Conservation (phyloP, 106 monocot species). For the Allium sativum region DNA sequence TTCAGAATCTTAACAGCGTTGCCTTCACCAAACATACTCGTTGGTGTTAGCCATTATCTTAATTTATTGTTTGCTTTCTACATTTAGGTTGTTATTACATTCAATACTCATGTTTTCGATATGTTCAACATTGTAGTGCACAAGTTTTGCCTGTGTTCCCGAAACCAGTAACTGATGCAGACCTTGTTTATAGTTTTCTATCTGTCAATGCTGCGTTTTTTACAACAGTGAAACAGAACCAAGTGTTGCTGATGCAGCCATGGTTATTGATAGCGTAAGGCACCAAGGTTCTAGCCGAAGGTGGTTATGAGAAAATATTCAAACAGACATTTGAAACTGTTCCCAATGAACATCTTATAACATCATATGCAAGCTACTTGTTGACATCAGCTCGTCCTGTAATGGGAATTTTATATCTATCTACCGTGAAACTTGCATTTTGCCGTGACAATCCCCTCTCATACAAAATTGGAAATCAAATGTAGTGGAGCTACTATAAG, state of each 20-base stretch:
- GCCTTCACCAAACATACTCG: too few species aligned
- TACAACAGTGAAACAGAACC: conserved; percentile 13
- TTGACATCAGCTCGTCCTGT: conserved; percentile 21
- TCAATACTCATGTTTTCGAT: too few species aligned
- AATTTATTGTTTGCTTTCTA: too few species aligned
- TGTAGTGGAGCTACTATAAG: conserved; percentile 20
- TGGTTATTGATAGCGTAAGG: conserved; percentile 15
- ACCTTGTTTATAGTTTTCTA: neutral
- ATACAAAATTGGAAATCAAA: conserved; percentile 11
- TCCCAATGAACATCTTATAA: conserved; percentile 15
- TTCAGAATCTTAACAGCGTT: too few species aligned
- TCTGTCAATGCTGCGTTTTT: neutral
- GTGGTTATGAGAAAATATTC: conserved; percentile 19
- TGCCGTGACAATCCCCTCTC: conserved; percentile 18
- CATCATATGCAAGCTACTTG: conserved; percentile 12
- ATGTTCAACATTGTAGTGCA: neutral
- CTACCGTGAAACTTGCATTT: conserved; percentile 15
- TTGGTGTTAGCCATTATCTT: too few species aligned
- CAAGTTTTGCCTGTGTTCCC: too few species aligned
- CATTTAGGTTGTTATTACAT: too few species aligned
- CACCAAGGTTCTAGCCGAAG: conserved; percentile 17
- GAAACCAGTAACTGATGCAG: neutral
- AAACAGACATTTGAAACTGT: conserved; percentile 13
- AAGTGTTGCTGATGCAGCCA: conserved; percentile 17
- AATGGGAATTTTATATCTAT: conserved; percentile 15